Conservation (phyloP, 352 stramenopile genomes). For the Peronospora tabacina region DNA sequence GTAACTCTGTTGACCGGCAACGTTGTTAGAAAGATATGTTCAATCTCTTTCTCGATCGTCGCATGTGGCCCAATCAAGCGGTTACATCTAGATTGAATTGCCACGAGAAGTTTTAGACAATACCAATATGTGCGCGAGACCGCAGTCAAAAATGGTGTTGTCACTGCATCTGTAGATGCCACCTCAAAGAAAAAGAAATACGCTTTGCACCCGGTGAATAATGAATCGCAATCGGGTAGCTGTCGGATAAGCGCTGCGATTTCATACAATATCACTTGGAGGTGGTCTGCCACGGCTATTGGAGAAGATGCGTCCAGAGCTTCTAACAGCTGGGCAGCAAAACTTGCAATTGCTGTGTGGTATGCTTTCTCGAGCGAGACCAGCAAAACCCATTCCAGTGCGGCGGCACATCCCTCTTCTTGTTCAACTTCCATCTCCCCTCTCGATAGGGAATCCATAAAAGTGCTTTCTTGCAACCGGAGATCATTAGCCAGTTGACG, state of each 20-base stretch:
- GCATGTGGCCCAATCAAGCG: neutral
- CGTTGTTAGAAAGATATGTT: constrained; percentile 9
- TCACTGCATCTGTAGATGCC: constrained; percentile 31
- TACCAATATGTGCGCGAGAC: constrained; percentile 59
- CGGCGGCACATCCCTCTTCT: constrained; percentile 13
- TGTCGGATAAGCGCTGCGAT: constrained; percentile 35
- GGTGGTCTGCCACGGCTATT: constrained; percentile 2
- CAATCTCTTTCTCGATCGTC: constrained; percentile 7
- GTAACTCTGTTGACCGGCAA: constrained; percentile 36
- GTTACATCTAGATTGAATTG: constrained; percentile 20
- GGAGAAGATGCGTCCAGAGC: constrained; percentile 12
- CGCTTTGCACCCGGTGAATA: constrained; percentile 40
- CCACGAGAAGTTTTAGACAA: constrained; percentile 35
- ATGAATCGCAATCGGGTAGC: constrained; percentile 49
- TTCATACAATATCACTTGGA: constrained; percentile 25
- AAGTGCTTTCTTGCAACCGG: constrained; percentile 25
- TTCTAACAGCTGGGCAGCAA: constrained; percentile 19
- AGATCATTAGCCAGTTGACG: constrained; percentile 28
- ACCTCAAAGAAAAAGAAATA: constrained; percentile 76
- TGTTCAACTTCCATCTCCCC: constrained; percentile 1
- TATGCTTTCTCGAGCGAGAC: constrained; percentile 33
- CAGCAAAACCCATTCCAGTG: constrained; percentile 26
- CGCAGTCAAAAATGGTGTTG: constrained; percentile 50
- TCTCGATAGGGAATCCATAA: constrained; percentile 27
- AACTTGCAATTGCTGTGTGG: constrained; percentile 21